phyloP scores from a whole-genome alignment of 1,284 basidiomycete species.

The Dichomitus squalens region DNA sequence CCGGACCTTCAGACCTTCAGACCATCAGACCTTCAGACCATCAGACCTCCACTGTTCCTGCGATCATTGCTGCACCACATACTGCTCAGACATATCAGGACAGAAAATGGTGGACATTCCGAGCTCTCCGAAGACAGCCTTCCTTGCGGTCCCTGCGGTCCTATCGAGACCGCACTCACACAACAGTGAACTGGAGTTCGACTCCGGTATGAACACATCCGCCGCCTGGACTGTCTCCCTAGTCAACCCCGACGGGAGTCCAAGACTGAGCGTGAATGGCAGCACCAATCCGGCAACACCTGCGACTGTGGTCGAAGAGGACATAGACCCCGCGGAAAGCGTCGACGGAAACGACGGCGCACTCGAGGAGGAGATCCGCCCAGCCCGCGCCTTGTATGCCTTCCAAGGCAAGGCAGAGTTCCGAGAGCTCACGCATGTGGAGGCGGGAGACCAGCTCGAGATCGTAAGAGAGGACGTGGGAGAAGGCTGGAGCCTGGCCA shows the following conservation, averaged over 20 bases:
- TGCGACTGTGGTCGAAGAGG: constrained; percentile 6
- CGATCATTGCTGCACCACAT: neutral
- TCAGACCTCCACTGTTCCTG: neutral
- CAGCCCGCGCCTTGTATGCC: constrained; percentile 67
- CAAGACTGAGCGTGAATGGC: constrained; percentile 19
- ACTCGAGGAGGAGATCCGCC: constrained; percentile 38
- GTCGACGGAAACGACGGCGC: constrained; percentile 38
- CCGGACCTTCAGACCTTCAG: too few species aligned
- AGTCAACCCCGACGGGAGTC: constrained; percentile 40
- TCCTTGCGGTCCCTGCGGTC: constrained; percentile 12
- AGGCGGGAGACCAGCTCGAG: constrained; percentile 66
- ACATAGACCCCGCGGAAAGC: constrained; percentile 36
- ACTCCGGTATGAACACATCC: constrained; percentile 76
- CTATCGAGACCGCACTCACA: constrained; percentile 18
- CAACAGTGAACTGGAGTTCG: constrained; percentile 50
- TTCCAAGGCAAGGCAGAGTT: constrained; percentile 77
- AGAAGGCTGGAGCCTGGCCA: constrained; percentile 77
- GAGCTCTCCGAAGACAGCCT: constrained; percentile 10
- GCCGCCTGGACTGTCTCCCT: constrained; percentile 72
- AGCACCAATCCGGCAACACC: neutral
- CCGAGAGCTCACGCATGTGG: constrained; percentile 59
- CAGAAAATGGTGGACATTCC: constrained; percentile 5
- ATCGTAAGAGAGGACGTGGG: constrained; percentile 67
- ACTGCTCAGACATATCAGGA: neutral
- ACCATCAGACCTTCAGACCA: too few species aligned